Evolutionary conservation across 257 asterid genomes (phyloP), one percentile per base, ranked within the genome.

Genomic region (Asclepias syriaca): DNA sequence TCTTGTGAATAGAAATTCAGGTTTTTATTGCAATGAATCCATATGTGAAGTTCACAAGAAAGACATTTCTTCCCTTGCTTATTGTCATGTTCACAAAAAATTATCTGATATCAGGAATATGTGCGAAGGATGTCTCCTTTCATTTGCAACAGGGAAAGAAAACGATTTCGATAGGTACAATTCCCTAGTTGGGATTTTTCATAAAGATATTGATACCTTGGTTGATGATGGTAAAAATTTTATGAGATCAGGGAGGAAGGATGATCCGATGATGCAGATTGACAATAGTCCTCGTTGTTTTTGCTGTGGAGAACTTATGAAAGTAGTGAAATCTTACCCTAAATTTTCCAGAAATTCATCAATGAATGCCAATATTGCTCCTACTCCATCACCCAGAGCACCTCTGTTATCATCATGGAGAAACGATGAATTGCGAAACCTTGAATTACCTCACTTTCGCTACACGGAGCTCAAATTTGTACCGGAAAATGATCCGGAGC

Each of bases 291-390:
- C 72, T 14, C 75, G 77, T 70, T 95, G 99, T 69, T 86, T 85
- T 54, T 95, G 99, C 72, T 95, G 99, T 72, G 97, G 93, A 54
- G 97, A 95, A 79, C 78, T 78, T 65, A n/a, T 85, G 74, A 88
- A 85, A 72, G 37, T 64, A 72, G 37, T 64, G 57, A 85, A 71
- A 66, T 48, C 89, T 2, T 64, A 88, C 7, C 70, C 82, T 37
- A 91, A 78, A 64, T 85, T 77, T 69, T 50, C 67, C 6, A 74
- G 87, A 67, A 88, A 73, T 66, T 22, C 79, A 10, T 90, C 99
- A 2, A 81, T 85, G 78, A 89, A 78, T 39, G 69, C 72, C 16
- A 64, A 65, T 34, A 27, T 65, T 68, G 83, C 83, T 46, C 88
- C 86, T 0, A 74, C 90, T 7, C 85, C 98, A 4, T 87, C 97